Conservation (phyloP, 768 basidiomycete species). For the Cyclocybe cylindracea region DNA sequence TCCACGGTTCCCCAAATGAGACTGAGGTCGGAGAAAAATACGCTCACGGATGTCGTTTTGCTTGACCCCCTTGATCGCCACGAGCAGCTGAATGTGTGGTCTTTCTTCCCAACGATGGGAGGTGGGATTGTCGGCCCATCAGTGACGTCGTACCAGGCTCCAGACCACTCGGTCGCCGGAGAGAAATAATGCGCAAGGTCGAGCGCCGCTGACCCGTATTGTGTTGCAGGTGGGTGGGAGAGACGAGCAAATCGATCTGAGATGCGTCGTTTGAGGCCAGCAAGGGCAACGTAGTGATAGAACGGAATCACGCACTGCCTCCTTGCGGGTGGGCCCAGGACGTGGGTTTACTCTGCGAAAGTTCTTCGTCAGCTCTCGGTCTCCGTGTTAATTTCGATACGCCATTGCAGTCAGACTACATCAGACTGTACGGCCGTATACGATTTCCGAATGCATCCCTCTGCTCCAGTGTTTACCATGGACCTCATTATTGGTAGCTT, state of each 20-base stretch:
- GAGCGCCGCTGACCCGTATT: constrained; percentile 29
- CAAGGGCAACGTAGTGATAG: neutral
- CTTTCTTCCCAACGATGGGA: constrained; percentile 21
- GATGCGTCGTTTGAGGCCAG: neutral
- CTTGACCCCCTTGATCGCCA: constrained; percentile 27
- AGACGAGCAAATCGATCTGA: constrained; percentile 13
- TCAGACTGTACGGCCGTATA: no score
- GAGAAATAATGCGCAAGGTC: constrained; percentile 47
- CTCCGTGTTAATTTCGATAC: no score
- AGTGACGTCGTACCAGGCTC: constrained; percentile 39
- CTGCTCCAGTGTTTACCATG: no score
- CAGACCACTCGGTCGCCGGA: constrained; percentile 40
- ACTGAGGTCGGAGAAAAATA: constrained; percentile 51
- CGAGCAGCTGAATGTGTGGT: constrained; percentile 27
- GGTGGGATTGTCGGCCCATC: constrained; percentile 33
- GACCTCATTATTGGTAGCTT: no score
- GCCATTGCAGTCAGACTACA: no score
- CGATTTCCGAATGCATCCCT: no score
- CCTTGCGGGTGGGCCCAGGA: constrained; percentile 21
- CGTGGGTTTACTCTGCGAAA: constrained; percentile 25
- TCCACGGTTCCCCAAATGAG: constrained; percentile 48
- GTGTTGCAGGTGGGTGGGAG: constrained; percentile 23
- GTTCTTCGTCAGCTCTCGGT: neutral
- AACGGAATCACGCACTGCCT: constrained; percentile 24
- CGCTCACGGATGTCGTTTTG: constrained; percentile 34